Conservation (phyloP, 257 asterid genomes). For the Capsicum rhomboideum region DNA sequence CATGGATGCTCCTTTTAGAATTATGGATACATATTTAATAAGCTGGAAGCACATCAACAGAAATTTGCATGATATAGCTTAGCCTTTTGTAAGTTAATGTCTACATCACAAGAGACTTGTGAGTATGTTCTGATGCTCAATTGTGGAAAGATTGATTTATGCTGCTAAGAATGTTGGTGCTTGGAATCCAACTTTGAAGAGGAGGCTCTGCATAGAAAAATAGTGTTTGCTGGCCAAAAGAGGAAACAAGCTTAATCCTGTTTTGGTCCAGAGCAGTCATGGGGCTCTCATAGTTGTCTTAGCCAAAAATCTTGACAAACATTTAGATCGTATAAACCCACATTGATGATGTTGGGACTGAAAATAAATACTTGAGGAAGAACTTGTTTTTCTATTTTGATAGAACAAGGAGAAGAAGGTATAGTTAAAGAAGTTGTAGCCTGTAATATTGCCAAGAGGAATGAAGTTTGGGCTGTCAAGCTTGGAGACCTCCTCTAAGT, state of each 20-base stretch:
- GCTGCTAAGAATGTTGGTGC: neutral
- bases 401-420: neutral
- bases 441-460: neutral
- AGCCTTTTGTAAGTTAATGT: neutral
- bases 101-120: too few species aligned
- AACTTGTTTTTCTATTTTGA: neutral
- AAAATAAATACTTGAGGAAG: too few species aligned
- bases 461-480: neutral
- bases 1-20: neutral
- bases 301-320: neutral
- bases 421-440: neutral
- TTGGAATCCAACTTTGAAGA: too few species aligned
- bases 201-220: neutral
- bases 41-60: neutral
- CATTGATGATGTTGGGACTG: too few species aligned
- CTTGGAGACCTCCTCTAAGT: neutral
- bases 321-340: neutral
- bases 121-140: neutral
- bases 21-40: neutral
- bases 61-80: neutral
- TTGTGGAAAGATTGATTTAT: too few species aligned
- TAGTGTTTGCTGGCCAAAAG: neutral
- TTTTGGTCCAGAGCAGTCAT: too few species aligned
- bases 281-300: too few species aligned
- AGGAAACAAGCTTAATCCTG: too few species aligned